Conservation (phyloP, 2,329 filamentous ascomycete species). For the Ophiostoma montium region DNA sequence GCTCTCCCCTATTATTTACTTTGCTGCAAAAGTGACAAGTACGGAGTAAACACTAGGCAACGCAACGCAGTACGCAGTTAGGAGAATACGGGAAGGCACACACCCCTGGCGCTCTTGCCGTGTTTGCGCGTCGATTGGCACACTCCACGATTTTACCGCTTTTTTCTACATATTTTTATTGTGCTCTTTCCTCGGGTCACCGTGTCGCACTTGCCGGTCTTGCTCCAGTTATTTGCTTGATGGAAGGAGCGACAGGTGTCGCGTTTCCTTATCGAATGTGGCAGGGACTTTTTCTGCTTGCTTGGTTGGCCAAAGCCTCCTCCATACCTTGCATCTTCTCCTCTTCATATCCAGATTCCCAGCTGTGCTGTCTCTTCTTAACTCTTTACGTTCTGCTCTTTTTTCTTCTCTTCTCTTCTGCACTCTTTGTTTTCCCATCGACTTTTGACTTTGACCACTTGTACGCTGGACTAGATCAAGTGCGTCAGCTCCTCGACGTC, state of each 20-base stretch:
- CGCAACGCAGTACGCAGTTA: too few species aligned
- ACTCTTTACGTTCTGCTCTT: background rate
- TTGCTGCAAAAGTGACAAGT: background rate
- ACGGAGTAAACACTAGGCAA: background rate
- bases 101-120: background rate
- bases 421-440: background rate
- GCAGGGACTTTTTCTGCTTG: background rate
- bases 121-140: background rate
- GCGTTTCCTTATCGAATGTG: slow-evolving; percentile 2
- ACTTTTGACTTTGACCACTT: background rate
- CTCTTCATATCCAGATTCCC: background rate
- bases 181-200: background rate
- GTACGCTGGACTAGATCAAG: background rate
- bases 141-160: background rate
- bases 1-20: background rate
- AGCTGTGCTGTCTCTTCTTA: background rate
- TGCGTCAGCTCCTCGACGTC: background rate
- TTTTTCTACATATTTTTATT: background rate
- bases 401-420: background rate
- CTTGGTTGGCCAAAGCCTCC: slow-evolving; percentile 2
- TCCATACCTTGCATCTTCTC: background rate
- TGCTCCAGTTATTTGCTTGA: slow-evolving; percentile 2
- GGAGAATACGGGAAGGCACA: background rate
- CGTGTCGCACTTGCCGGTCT: background rate
- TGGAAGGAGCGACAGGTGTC: slow-evolving; percentile 6